phyloP scores from a whole-genome alignment of 805 yeast genomes.

The Hyphopichia homilentoma region DNA sequence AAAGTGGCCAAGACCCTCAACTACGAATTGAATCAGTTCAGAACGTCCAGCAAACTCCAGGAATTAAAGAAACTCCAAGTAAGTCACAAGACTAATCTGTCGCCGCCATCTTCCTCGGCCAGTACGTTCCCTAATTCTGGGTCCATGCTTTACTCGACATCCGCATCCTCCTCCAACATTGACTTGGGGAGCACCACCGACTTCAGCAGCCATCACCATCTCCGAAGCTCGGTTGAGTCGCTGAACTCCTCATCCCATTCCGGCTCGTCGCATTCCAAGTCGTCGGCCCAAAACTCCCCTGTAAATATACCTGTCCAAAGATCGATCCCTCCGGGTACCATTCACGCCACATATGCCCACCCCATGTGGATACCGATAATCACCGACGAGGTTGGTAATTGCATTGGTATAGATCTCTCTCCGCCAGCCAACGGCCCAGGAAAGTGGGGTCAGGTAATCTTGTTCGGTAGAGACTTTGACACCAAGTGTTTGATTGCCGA shows the following conservation, averaged over 20 bases:
- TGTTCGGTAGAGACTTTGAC: constrained; percentile 93
- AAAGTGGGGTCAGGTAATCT: constrained; percentile 83
- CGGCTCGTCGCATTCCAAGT: constrained; percentile 2
- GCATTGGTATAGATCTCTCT: constrained; percentile 79
- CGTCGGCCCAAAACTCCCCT: constrained; percentile 2
- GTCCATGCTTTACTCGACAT: constrained; percentile 5
- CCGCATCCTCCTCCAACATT: constrained; percentile 15
- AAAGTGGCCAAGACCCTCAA: constrained; percentile 50
- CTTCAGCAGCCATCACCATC: not conserved
- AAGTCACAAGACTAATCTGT: constrained; percentile 11
- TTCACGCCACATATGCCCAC: constrained; percentile 80
- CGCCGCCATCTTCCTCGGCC: constrained; percentile 6
- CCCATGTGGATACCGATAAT: constrained; percentile 89
- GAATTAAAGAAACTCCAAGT: constrained; percentile 19
- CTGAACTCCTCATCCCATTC: constrained; percentile 4
- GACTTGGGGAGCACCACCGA: constrained; percentile 4
- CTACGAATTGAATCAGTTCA: constrained; percentile 17
- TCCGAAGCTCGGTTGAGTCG: constrained; percentile 1
- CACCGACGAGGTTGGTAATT: constrained; percentile 87
- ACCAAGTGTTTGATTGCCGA: constrained; percentile 81
- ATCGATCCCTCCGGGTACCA: constrained; percentile 72
- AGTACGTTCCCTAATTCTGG: constrained; percentile 4
- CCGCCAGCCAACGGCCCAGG: constrained; percentile 60
- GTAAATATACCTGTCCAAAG: constrained; percentile 49
- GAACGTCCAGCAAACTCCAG: constrained; percentile 12